Evolutionary conservation across 441 rosid genomes (phyloP).

Genomic region (Gossypium davidsonii): DNA sequence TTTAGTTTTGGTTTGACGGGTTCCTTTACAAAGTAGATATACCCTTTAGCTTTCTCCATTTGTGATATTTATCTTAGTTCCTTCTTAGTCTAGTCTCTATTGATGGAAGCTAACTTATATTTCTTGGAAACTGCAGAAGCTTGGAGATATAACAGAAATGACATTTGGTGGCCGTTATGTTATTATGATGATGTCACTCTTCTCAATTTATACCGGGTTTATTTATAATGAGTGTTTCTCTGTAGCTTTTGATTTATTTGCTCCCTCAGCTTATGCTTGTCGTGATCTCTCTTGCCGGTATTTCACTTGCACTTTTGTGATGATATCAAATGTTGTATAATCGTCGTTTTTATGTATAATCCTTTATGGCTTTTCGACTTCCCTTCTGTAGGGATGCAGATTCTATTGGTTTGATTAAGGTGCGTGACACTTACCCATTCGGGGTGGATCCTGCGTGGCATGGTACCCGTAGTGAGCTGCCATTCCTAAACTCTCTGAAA

Average conservation of each 20-base stretch:
- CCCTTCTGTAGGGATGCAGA: slow-evolving; percentile 59
- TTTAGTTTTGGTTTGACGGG: slow-evolving; percentile 1
- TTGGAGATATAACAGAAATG: slow-evolving; percentile 88
- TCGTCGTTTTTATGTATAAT: slow-evolving; percentile 5
- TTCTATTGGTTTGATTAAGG: slow-evolving; percentile 74
- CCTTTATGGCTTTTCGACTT: slow-evolving; percentile 13
- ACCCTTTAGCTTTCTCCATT: not conserved
- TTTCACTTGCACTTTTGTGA: slow-evolving; percentile 5
- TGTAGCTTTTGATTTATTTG: slow-evolving; percentile 77
- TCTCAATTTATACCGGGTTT: slow-evolving; percentile 87
- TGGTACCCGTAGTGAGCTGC: slow-evolving; percentile 80
- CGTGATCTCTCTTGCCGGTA: slow-evolving; percentile 91
- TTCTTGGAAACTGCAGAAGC: slow-evolving; percentile 46
- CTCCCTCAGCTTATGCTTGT: slow-evolving; percentile 78
- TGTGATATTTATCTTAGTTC: not conserved
- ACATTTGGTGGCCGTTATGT: slow-evolving; percentile 98
- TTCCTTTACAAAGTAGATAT: not conserved
- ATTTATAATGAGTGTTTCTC: slow-evolving; percentile 96
- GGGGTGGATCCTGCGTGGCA: slow-evolving; percentile 97
- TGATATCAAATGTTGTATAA: not conserved
- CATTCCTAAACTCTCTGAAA: slow-evolving; percentile 90
- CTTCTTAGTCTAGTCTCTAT: not conserved
- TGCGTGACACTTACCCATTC: slow-evolving; percentile 68
- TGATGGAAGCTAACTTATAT: slow-evolving; percentile 1
- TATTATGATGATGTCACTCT: slow-evolving; percentile 82